Evolutionary conservation across 495 filamentous ascomycete species (phyloP).

Genomic region (Neurospora hispaniola): DNA sequence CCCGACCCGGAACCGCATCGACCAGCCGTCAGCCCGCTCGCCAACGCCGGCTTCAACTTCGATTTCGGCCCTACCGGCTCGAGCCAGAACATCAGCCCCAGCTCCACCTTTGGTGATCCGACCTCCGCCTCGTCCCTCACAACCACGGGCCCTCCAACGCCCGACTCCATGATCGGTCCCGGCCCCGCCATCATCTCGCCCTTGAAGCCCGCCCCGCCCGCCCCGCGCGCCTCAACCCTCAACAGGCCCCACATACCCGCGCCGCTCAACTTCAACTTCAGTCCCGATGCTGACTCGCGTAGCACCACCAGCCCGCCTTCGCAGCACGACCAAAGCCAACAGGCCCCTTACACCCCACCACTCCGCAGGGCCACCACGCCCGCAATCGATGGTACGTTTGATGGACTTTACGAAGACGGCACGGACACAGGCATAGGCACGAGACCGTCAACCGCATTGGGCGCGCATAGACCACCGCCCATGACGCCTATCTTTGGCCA

Average conservation of each 20-base stretch:
- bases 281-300: conserved; percentile 17
- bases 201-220: background rate
- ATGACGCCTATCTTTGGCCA: background rate
- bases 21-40: conserved; percentile 3
- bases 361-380: conserved; percentile 1
- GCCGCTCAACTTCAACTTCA: conserved; percentile 18
- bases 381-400: conserved; percentile 4
- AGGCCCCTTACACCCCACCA: conserved; percentile 8
- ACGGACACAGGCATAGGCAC: background rate
- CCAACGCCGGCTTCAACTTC: conserved; percentile 22
- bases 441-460: background rate
- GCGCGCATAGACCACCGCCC: background rate
- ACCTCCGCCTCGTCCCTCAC: conserved; percentile 3
- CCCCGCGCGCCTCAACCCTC: conserved; percentile 1
- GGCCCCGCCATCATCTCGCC: background rate
- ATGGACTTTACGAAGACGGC: background rate
- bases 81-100: conserved; percentile 20
- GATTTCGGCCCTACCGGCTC: conserved; percentile 18
- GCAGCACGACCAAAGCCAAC: conserved; percentile 11
- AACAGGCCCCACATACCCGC: conserved; percentile 15
- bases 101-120: conserved; percentile 20
- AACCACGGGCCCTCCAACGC: background rate
- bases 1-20: background rate
- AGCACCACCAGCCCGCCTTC: conserved; percentile 4
- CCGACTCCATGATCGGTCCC: background rate